Evolutionary conservation across 345 rosid species (phyloP).

Genomic region (Kernera saxatilis): DNA sequence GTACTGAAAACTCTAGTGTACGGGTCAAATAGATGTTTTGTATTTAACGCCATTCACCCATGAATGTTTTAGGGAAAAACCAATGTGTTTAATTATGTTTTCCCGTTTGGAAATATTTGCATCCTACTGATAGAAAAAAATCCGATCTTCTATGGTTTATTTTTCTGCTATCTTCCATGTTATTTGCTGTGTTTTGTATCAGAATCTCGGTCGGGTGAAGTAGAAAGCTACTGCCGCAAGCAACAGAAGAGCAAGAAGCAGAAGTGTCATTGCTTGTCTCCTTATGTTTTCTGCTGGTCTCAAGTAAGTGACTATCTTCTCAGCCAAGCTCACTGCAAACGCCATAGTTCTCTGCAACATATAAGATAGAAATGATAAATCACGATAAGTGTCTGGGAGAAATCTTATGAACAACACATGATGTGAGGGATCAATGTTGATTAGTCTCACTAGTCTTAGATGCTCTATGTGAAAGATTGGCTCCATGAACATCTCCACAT

Average conservation of each 20-base stretch:
- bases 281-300: constrained; percentile 6
- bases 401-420: background rate
- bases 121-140: background rate
- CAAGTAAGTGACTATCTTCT: constrained; percentile 30
- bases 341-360: constrained; percentile 41
- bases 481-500: constrained; percentile 77
- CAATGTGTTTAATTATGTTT: no score
- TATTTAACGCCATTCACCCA: constrained; percentile 42
- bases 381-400: constrained; percentile 1
- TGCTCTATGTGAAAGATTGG: constrained; percentile 62
- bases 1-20: constrained; percentile 38
- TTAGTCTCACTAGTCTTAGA: constrained; percentile 46
- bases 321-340: constrained; percentile 23
- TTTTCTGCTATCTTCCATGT: background rate
- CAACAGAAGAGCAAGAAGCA: constrained; percentile 26
- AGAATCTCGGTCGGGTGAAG: constrained; percentile 15
- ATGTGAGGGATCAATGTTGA: background rate
- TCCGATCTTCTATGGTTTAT: background rate
- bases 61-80: constrained; percentile 24
- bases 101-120: background rate
- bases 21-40: constrained; percentile 38
- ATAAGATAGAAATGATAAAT: background rate
- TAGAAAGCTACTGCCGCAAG: constrained; percentile 25
- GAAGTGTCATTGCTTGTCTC: background rate
- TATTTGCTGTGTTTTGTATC: background rate